Percentiles rank a stretch among this genome's conserved stretches.
These are phyloP conservation scores for Lentinula novae-zelandiae DNA, from an alignment of 1,284 basidiomycete genomes.

Conservation along the genomic window DNA sequence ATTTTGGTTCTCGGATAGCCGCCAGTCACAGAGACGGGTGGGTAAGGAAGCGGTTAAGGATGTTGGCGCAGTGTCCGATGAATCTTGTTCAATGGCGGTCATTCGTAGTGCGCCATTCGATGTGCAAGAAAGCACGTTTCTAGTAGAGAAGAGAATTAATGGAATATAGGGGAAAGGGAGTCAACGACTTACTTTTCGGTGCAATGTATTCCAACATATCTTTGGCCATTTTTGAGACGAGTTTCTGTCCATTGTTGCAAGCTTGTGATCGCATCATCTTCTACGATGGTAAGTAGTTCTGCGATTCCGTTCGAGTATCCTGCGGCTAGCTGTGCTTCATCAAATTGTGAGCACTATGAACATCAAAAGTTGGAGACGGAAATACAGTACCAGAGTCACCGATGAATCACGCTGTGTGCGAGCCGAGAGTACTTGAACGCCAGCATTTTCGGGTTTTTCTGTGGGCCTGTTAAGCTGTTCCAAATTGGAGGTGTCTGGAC, in stretches of 20 bases:
- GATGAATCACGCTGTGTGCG: constrained; percentile 25
- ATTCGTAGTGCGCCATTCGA: constrained; percentile 66
- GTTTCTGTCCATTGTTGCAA: constrained; percentile 59
- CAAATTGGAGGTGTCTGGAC: constrained; percentile 20
- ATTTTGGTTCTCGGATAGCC: constrained; percentile 46
- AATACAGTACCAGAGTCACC: constrained; percentile 24
- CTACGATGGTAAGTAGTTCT: constrained; percentile 37
- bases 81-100: constrained; percentile 26
- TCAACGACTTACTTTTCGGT: constrained; percentile 37
- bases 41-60: constrained; percentile 45
- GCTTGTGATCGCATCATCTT: constrained; percentile 35
- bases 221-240: constrained; percentile 46
- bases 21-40: constrained; percentile 62
- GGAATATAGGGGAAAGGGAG: background rate
- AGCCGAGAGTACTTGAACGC: constrained; percentile 29
- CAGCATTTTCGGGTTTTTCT: constrained; percentile 17
- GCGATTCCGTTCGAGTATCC: constrained; percentile 57
- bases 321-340: constrained; percentile 55
- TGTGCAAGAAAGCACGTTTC: constrained; percentile 62
- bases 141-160: constrained; percentile 21
- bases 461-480: constrained; percentile 31
- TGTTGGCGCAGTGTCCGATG: constrained; percentile 16
- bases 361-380: background rate
- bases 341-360: constrained; percentile 3
- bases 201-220: constrained; percentile 58